Conservation (phyloP, 345 rosid genomes). For the Populus tremula region DNA sequence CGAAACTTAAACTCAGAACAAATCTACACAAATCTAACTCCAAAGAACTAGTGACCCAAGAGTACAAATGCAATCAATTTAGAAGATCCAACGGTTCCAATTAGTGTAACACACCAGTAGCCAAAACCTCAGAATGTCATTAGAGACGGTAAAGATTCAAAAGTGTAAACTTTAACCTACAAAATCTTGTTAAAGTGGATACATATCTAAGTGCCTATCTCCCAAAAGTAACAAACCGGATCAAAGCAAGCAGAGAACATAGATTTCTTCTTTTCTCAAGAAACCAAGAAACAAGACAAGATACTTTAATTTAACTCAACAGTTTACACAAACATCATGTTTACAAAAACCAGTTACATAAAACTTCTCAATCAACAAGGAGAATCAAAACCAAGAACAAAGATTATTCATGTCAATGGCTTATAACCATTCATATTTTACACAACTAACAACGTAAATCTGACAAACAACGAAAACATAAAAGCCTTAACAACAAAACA, state of each 20-base stretch:
- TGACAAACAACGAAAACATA: background rate
- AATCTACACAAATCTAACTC: slow-evolving; percentile 2
- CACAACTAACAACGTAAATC: slow-evolving; percentile 2
- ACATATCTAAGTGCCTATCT: slow-evolving; percentile 16
- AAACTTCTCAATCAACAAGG: background rate
- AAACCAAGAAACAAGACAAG: background rate
- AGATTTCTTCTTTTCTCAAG: background rate
- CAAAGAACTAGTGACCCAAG: background rate
- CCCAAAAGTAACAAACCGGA: slow-evolving; percentile 5
- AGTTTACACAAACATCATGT: background rate
- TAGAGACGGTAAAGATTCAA: slow-evolving; percentile 6
- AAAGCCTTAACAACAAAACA: background rate
- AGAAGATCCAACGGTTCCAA: slow-evolving; percentile 10
- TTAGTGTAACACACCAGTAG: slow-evolving; percentile 2
- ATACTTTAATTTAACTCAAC: background rate
- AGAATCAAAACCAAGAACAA: slow-evolving; percentile 2
- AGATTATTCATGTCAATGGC: background rate
- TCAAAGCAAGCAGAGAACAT: background rate
- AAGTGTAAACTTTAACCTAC: background rate
- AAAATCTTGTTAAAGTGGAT: slow-evolving; percentile 15
- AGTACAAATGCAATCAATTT: slow-evolving; percentile 3
- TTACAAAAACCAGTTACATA: background rate
- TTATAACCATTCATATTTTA: background rate
- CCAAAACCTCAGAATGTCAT: background rate
- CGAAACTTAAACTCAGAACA: background rate